Conservation (phyloP, 805 yeast species). For the Suhomyces tanzawaensis region DNA sequence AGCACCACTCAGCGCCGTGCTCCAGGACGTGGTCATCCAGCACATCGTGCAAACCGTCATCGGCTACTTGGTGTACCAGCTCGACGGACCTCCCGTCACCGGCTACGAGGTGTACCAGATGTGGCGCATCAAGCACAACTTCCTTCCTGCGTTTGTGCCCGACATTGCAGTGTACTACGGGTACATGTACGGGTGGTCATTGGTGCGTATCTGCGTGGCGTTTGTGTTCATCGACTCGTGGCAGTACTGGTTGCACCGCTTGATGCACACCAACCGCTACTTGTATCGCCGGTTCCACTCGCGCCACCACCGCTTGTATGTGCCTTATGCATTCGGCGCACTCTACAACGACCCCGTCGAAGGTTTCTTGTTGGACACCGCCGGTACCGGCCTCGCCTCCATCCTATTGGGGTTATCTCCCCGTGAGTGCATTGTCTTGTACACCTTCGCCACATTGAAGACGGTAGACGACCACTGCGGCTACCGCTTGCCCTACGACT, state of each 20-base stretch:
- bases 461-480: constrained; percentile 99
- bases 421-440: constrained; percentile 73
- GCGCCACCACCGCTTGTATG: constrained; percentile 89
- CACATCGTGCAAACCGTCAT: constrained; percentile 78
- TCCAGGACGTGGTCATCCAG: constrained; percentile 80
- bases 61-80: constrained; percentile 53
- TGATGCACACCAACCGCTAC: constrained; percentile 79
- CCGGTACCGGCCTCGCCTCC: constrained; percentile 86
- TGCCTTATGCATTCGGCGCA: constrained; percentile 97
- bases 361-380: constrained; percentile 87
- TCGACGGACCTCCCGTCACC: constrained; percentile 57
- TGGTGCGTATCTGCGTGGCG: constrained; percentile 56
- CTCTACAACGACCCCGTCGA: constrained; percentile 91
- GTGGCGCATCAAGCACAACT: constrained; percentile 45
- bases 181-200: constrained; percentile 66
- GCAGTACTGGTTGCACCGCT: constrained; percentile 89
- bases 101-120: constrained; percentile 48
- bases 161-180: constrained; percentile 45
- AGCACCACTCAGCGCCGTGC: constrained; percentile 65
- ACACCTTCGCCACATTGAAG: constrained; percentile 87
- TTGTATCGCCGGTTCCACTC: constrained; percentile 85
- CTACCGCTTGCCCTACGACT: constrained; percentile 88
- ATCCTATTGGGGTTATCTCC: constrained; percentile 61
- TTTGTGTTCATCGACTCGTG: constrained; percentile 84
- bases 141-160: constrained; percentile 44